phyloP scores from a whole-genome alignment of 495 filamentous ascomycete species.

The Trichodelitschia bisporula region DNA sequence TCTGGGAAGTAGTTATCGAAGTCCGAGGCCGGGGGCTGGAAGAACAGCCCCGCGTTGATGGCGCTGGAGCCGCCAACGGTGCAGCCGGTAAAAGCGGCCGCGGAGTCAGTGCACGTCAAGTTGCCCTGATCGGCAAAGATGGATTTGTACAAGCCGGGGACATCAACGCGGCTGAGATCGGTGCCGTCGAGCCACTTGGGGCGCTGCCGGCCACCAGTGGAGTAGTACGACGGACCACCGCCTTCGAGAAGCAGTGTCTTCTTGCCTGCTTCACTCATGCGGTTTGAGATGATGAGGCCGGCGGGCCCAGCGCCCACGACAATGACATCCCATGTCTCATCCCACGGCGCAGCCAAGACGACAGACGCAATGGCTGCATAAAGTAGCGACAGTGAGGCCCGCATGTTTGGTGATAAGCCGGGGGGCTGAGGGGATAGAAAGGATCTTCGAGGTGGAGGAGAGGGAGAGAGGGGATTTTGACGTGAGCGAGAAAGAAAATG shows the following conservation, averaged over 20 bases:
- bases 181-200: conserved; percentile 5
- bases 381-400: too few species aligned
- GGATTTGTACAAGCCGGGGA: conserved; percentile 6
- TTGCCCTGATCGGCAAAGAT: conserved; percentile 1
- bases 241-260: conserved; percentile 20
- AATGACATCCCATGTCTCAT: conserved; percentile 14
- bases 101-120: conserved; percentile 4
- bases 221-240: conserved; percentile 14
- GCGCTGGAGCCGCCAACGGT: conserved; percentile 11
- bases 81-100: conserved; percentile 7
- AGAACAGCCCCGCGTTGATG: conserved; percentile 18
- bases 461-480: too few species aligned
- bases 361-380: too few species aligned
- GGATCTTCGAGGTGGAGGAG: too few species aligned
- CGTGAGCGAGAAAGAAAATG: too few species aligned
- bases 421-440: too few species aligned
- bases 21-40: neutral
- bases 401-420: too few species aligned
- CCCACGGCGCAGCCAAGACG: too few species aligned
- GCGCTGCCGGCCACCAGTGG: too few species aligned
- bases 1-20: conserved; percentile 1
- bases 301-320: conserved; percentile 16
- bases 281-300: conserved; percentile 12
- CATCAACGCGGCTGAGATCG: conserved; percentile 5
- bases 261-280: conserved; percentile 13